These are phyloP conservation scores for Suillus placidus DNA, from an alignment of 768 basidiomycete species.

Conservation along the genomic window DNA sequence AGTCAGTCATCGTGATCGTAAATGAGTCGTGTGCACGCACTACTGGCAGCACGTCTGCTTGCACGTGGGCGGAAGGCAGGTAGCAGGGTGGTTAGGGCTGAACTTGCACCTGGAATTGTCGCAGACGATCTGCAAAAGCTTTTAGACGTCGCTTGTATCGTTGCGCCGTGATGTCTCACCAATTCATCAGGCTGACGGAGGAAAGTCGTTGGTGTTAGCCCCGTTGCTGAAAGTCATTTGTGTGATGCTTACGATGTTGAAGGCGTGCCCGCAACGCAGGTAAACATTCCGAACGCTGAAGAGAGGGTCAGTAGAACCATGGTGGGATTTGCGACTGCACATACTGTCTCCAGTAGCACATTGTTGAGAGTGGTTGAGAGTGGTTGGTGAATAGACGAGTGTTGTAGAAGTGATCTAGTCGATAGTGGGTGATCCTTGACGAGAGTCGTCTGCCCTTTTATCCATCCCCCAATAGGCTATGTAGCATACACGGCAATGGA, in stretches of 20 bases:
- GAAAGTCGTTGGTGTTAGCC: neutral
- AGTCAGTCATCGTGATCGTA: constrained; percentile 4
- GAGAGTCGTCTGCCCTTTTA: constrained; percentile 28
- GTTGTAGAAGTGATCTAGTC: constrained; percentile 14
- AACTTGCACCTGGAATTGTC: constrained; percentile 51
- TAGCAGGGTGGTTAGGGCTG: constrained; percentile 51
- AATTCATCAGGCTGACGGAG: constrained; percentile 41
- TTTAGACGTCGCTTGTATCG: constrained; percentile 12
- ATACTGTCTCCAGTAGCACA: constrained; percentile 62
- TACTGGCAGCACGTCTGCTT: constrained; percentile 51
- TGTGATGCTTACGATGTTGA: constrained; percentile 42
- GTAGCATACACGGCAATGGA: constrained; percentile 26
- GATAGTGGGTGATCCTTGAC: constrained; percentile 13
- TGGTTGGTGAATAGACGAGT: constrained; percentile 14
- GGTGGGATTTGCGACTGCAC: constrained; percentile 21
- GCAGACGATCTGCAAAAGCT: constrained; percentile 45
- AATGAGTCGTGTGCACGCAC: constrained; percentile 34
- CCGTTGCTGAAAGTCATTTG: neutral
- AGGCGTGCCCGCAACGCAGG: constrained; percentile 49
- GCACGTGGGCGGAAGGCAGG: constrained; percentile 47
- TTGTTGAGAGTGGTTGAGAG: constrained; percentile 23
- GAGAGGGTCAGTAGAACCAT: constrained; percentile 1
- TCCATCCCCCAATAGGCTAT: constrained; percentile 20
- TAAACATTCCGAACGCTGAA: constrained; percentile 51
- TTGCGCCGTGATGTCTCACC: constrained; percentile 16